Evolutionary conservation across 345 rosid genomes (phyloP).

Genomic region (Erodium maritimum): DNA sequence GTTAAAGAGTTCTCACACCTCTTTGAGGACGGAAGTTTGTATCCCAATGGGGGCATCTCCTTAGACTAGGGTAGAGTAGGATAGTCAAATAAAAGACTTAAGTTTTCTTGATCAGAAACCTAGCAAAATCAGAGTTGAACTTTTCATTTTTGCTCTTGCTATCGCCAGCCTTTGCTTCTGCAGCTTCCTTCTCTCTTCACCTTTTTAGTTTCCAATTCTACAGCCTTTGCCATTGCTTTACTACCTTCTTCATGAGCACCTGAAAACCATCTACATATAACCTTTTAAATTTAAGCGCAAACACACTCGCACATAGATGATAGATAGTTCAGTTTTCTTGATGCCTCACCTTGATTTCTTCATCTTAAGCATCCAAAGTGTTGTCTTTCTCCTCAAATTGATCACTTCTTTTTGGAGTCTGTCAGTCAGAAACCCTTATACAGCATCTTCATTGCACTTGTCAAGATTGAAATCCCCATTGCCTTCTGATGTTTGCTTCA

Average conservation of each 20-base stretch:
- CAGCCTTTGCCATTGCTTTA: constrained; percentile 57
- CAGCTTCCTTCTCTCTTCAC: constrained; percentile 53
- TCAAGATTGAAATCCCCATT: constrained; percentile 18
- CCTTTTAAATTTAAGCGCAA: neutral
- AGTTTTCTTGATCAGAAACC: no score
- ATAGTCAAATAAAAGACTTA: neutral
- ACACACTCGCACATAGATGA: constrained; percentile 1
- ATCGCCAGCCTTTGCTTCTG: constrained; percentile 19
- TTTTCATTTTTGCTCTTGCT: constrained; percentile 19
- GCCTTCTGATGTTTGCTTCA: constrained; percentile 52
- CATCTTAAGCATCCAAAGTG: constrained; percentile 45
- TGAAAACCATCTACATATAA: constrained; percentile 13
- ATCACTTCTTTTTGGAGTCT: constrained; percentile 79
- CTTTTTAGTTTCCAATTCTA: constrained; percentile 66
- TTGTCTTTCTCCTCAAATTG: constrained; percentile 54
- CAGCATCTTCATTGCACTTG: constrained; percentile 30
- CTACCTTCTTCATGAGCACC: constrained; percentile 78
- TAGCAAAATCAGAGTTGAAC: constrained; percentile 11
- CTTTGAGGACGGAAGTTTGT: no score
- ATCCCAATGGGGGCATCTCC: no score
- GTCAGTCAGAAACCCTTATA: constrained; percentile 83
- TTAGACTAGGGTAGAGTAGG: neutral
- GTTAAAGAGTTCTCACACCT: no score
- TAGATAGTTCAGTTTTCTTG: neutral
- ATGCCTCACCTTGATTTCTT: constrained; percentile 64